Base-by-base conservation (phyloP, 352 stramenopile species). In the Globisporangium middletonii region DNA sequence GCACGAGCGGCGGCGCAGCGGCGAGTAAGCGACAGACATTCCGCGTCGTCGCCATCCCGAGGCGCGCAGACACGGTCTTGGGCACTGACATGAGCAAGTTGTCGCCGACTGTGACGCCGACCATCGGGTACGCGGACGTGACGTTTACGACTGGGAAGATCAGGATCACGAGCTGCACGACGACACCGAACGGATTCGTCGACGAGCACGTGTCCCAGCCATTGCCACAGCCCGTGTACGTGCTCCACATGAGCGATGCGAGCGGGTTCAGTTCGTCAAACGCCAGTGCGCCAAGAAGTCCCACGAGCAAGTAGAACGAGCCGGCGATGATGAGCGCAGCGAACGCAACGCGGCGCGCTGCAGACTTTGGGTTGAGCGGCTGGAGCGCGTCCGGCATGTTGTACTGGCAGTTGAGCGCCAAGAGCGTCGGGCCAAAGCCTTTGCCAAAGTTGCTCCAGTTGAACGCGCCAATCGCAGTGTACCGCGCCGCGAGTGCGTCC, bases 331-430 rank as follows among this genome's bases (percentile, higher is more conserved):
- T 53, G 37, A 94, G 63, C 35, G 82, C 73, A 9, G 62, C 66
- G 43, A 92, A 88, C 41, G 80, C 78, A 33, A 92, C 79, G 23
- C 74, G 67, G 37, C 80, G 78, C 16, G 77, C 84, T 16, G 71
- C 67, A 12, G 62, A 67, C 72, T 94, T 94, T 23, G 74, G 72
- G 46, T 88, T 65, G n/a, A 94, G 69, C 43, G 81, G 77, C 71
- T 94, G 83, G 37, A 94, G 63, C 26, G 80, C 81, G 59, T 92
- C 78, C 18, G 81, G 81, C 81, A 94, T 92, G 68, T 92, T 92
- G 75, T 91, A 92, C 66, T 94, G 83, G 62, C 83, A 94, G 69
- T 92, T 94, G 51, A 94, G 77, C 30, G 84, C 84, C n/a, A 94
- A 67, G 35, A 94, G 57, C 33, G 82, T 91, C 4, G 84, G 84